phyloP scores from a whole-genome alignment of 2,329 filamentous ascomycete genomes.

The Nemania serpens region DNA sequence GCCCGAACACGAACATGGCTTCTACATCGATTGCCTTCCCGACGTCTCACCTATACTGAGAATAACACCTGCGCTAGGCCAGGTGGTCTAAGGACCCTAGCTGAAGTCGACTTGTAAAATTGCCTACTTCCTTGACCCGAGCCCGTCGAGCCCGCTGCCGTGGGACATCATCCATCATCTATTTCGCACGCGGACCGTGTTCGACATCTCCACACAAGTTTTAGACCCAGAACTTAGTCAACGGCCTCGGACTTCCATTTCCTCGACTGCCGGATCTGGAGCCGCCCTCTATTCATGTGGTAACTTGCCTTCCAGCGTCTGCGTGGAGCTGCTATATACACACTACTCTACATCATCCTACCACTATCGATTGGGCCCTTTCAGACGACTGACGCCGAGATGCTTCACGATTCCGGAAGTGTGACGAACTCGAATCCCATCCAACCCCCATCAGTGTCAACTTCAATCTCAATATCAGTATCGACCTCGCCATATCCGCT shows the following conservation, averaged over 20 bases:
- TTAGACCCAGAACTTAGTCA: constrained; percentile 30
- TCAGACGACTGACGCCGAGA: constrained; percentile 41
- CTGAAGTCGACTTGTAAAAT: constrained; percentile 9
- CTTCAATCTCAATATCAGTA: constrained; percentile 20
- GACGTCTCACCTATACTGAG: constrained; percentile 21
- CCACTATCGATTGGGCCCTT: constrained; percentile 28
- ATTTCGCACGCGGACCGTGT: constrained; percentile 18
- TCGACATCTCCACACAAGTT: constrained; percentile 40
- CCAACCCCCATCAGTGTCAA: constrained; percentile 28
- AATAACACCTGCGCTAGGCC: constrained; percentile 1
- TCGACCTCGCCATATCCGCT: constrained; percentile 27
- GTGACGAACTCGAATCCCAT: constrained; percentile 33
- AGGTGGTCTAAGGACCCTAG: background rate
- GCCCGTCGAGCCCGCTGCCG: constrained; percentile 16
- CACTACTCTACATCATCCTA: constrained; percentile 24
- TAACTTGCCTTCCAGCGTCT: constrained; percentile 30
- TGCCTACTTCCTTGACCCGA: background rate
- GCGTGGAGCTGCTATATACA: constrained; percentile 36
- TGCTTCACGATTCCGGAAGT: constrained; percentile 40
- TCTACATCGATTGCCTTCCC: constrained; percentile 15
- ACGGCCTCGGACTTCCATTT: constrained; percentile 27
- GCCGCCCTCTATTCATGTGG: constrained; percentile 27
- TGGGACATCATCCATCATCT: background rate
- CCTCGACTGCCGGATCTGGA: constrained; percentile 34
- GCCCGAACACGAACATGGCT: constrained; percentile 13